Evolutionary conservation across 345 rosid genomes (phyloP), one percentile per base, ranked within the genome.

Genomic region (Corchorus olitorius): DNA sequence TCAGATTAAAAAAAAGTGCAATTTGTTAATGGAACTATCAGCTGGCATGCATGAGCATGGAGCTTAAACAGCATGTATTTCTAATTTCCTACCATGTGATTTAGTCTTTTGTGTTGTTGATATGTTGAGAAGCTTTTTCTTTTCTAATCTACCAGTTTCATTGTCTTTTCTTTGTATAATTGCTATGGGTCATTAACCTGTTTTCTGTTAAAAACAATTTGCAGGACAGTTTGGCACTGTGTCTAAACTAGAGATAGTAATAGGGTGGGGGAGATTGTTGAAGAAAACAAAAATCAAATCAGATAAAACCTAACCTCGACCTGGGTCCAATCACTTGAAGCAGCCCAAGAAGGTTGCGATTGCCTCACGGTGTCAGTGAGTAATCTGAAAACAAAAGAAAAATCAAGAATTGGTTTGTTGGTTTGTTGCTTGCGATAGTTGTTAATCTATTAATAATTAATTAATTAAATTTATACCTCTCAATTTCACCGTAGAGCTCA

Each of bases 321-420:
- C 84, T 92, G 86, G 82, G 75, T 85, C 99, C 99, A 93, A 76
- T 92, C 93, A 2, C 75, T 79, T 17, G 91, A 85, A 75, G 82
- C 86, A 71, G 85, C 83, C 89, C 88, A 89, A 72, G 86, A 80
- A 74, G 79, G 87, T 78, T 96, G 98, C 37, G 97, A 91, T 76
- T 90, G 95, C 76, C 86, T 84, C 33, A 88, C 95, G 63, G 94
- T 89, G 80, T 96, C 99, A 0, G 97, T 93, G 9, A 96, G 84
- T 73, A 96, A 81, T 81, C 99, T 95, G 89, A 71, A 81, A 71
- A 43, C 55, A 45, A 12, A 53, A 4, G 11, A 62, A 6, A 77
- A 77, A 27, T 27, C 11, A 64, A n/a, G 55, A 54, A 67, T 20
- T 16, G 46, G 17, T 22, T 27, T 27, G 27, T 27, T 27, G 33